These are phyloP conservation scores for Salix dunnii DNA, from an alignment of 345 rosid genomes.

Conservation along the genomic window DNA sequence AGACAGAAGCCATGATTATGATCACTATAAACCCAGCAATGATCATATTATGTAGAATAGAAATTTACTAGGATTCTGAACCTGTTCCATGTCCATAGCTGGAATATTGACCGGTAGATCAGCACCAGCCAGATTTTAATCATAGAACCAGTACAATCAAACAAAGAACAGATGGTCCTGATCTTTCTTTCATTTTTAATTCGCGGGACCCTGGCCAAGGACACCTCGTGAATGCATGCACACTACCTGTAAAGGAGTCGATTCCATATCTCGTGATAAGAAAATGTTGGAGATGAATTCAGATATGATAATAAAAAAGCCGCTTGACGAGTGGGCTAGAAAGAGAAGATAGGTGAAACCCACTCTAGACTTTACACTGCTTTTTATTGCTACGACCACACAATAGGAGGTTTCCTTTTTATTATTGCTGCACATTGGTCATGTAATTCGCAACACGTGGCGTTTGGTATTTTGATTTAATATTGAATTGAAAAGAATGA, in stretches of 20 bases:
- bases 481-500: no score
- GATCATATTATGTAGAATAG: neutral
- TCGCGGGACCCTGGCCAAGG: neutral
- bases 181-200: neutral
- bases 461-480: no score
- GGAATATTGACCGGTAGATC: neutral
- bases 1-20: constrained; percentile 9
- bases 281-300: neutral
- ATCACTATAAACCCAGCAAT: neutral
- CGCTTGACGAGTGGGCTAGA: constrained; percentile 4
- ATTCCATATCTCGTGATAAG: neutral
- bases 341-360: neutral
- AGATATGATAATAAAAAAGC: neutral
- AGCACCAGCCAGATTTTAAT: neutral
- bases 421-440: no score
- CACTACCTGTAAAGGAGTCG: neutral
- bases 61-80: neutral
- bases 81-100: neutral
- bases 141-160: neutral
- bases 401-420: no score
- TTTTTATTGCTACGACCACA: no score
- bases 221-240: neutral
- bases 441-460: no score
- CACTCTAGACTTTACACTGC: no score
- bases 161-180: neutral